Evolutionary conservation across 2,329 filamentous ascomycete genomes (phyloP).

Genomic region (Fusarium sp.): DNA sequence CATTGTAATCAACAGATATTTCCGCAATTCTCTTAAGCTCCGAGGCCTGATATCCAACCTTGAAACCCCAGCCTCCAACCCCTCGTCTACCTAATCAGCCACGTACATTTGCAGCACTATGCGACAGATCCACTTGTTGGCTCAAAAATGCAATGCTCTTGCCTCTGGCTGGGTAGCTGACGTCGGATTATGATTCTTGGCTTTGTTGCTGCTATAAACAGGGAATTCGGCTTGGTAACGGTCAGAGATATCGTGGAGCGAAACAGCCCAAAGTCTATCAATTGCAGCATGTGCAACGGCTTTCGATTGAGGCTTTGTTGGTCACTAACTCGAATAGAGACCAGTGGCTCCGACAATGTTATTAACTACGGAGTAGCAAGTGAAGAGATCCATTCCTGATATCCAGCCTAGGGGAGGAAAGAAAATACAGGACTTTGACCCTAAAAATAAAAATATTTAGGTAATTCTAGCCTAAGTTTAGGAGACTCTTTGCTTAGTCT

Average conservation of each 20-base stretch:
- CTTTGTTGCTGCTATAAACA: slow-evolving; percentile 29
- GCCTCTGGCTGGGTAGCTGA: slow-evolving; percentile 23
- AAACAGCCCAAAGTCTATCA: neutral
- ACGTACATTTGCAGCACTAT: slow-evolving; percentile 38
- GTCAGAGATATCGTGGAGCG: slow-evolving; percentile 25
- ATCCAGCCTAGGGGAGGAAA: too few species aligned
- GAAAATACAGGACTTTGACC: too few species aligned
- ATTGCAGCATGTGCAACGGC: slow-evolving; percentile 6
- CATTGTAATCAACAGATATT: neutral
- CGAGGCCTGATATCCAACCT: neutral
- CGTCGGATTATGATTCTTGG: slow-evolving; percentile 30
- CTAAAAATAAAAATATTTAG: too few species aligned
- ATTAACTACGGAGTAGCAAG: slow-evolving; percentile 21
- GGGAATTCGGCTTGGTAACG: slow-evolving; percentile 26
- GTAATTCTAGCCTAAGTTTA: too few species aligned
- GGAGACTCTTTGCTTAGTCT: too few species aligned
- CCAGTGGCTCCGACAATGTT: slow-evolving; percentile 4
- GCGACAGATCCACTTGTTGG: slow-evolving; percentile 16
- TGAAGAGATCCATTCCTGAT: slow-evolving; percentile 20
- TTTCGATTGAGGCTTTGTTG: slow-evolving; percentile 4
- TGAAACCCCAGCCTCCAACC: slow-evolving; percentile 35
- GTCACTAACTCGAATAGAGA: slow-evolving; percentile 4
- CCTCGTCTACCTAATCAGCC: slow-evolving; percentile 40
- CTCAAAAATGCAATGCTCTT: slow-evolving; percentile 20
- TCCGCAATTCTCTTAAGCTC: neutral